Percentiles rank a stretch among this genome's conserved stretches.
These are phyloP conservation scores for Leccinum subrobustum DNA, from an alignment of 1,284 basidiomycete species.

Conservation along the genomic window DNA sequence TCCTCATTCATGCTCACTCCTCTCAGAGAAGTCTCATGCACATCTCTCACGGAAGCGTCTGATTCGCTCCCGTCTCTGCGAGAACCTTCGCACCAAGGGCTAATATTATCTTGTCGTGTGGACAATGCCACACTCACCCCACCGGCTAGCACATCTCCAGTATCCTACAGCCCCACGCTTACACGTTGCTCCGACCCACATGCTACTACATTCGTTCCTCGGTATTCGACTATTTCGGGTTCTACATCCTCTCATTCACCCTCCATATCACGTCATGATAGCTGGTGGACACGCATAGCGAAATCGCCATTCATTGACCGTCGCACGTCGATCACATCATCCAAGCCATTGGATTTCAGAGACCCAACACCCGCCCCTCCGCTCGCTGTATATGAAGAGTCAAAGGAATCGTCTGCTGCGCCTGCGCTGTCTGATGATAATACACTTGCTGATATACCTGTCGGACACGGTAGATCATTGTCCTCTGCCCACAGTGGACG, in stretches of 20 bases:
- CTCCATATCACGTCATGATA: constrained; percentile 40
- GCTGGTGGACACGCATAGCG: constrained; percentile 48
- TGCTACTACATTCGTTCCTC: constrained; percentile 7
- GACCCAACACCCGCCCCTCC: constrained; percentile 71
- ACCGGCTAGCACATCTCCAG: constrained; percentile 6
- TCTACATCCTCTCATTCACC: constrained; percentile 33
- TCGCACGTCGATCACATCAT: constrained; percentile 40
- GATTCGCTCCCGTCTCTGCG: constrained; percentile 27
- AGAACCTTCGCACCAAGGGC: constrained; percentile 26
- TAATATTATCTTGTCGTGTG: constrained; percentile 29
- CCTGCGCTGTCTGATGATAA: constrained; percentile 20
- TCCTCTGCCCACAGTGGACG: constrained; percentile 48
- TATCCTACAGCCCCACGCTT: constrained; percentile 15
- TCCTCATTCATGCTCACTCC: constrained; percentile 32
- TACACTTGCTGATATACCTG: constrained; percentile 12
- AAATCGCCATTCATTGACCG: constrained; percentile 44
- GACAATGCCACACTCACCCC: constrained; percentile 14
- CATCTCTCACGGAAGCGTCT: constrained; percentile 23
- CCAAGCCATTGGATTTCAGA: constrained; percentile 56
- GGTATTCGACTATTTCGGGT: constrained; percentile 14
- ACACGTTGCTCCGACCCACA: constrained; percentile 17
- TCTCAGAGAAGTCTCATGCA: constrained; percentile 28
- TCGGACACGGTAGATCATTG: constrained; percentile 45
- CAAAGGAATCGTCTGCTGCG: constrained; percentile 37
- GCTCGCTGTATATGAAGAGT: constrained; percentile 56